A percentile compares a stretch with the other conserved stretches of the same genome.
Conservation (phyloP, 768 basidiomycete species). For the Boletus rubroflammeus region DNA sequence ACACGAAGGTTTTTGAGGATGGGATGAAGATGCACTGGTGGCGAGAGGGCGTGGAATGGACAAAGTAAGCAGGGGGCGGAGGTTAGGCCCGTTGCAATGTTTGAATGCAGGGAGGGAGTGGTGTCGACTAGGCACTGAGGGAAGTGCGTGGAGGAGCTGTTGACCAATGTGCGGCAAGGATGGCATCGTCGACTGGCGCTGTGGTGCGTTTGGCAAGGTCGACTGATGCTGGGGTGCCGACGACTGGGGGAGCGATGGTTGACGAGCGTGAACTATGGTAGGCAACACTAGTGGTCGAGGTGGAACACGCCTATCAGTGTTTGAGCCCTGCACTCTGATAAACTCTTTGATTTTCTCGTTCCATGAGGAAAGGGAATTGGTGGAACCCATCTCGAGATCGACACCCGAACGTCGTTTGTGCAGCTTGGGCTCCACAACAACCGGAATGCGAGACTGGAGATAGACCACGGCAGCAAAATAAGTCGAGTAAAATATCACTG, state of each 20-base stretch:
- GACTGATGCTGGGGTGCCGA: not conserved
- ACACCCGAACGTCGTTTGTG: not conserved
- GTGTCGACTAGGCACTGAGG: conserved; percentile 13
- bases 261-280: conserved; percentile 2
- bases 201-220: not conserved
- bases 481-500: conserved; percentile 44
- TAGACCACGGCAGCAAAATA: conserved; percentile 39
- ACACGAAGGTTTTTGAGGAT: conserved; percentile 11
- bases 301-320: not conserved
- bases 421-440: conserved; percentile 12
- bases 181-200: conserved; percentile 14
- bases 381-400: conserved; percentile 22
- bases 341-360: conserved; percentile 3
- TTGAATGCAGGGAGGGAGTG: conserved; percentile 23
- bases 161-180: not conserved
- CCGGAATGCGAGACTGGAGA: conserved; percentile 31
- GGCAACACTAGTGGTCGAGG: conserved; percentile 10
- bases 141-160: not conserved
- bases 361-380: conserved; percentile 3
- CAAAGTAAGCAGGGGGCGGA: not conserved
- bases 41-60: conserved; percentile 1
- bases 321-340: not conserved
- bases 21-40: not conserved
- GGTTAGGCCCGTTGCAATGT: conserved; percentile 1
- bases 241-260: not conserved